phyloP scores from a whole-genome alignment of 352 stramenopile genomes.

The Phytophthora fragariae region DNA sequence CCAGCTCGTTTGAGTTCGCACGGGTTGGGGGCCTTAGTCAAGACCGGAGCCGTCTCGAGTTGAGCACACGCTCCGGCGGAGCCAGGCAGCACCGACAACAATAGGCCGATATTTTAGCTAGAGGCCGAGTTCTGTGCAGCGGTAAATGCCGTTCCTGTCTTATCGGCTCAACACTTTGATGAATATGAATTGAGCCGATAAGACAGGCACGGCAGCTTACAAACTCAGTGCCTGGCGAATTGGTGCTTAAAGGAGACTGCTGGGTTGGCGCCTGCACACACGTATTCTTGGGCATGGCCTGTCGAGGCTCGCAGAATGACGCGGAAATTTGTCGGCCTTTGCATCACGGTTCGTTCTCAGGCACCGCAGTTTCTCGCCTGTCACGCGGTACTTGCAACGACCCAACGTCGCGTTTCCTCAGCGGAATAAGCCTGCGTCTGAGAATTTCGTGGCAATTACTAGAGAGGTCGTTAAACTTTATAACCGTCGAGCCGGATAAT shows the following conservation, averaged over 20 bases:
- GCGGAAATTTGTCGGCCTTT: not conserved
- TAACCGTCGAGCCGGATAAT: slow-evolving; percentile 23
- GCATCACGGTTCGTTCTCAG: slow-evolving; percentile 4
- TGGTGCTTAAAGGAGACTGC: too few relatives aligned
- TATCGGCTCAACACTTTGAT: slow-evolving; percentile 6
- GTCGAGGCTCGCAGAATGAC: not conserved
- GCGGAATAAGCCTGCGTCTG: slow-evolving; percentile 19
- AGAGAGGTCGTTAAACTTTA: slow-evolving; percentile 16
- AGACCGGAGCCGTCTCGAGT: slow-evolving; percentile 23
- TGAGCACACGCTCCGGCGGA: slow-evolving; percentile 20
- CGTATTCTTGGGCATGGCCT: slow-evolving; percentile 16
- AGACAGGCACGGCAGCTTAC: not conserved
- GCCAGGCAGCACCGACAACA: slow-evolving; percentile 15
- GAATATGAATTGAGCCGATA: too few relatives aligned
- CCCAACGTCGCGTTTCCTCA: slow-evolving; percentile 27
- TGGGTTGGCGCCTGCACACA: not conserved
- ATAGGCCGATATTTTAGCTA: slow-evolving; percentile 39
- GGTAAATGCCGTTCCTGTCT: slow-evolving; percentile 27
- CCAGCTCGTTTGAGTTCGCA: slow-evolving; percentile 19
- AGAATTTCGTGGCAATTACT: slow-evolving; percentile 33
- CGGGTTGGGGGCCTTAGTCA: slow-evolving; percentile 35
- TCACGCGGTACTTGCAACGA: slow-evolving; percentile 23
- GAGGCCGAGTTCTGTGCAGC: slow-evolving; percentile 11
- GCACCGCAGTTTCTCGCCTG: slow-evolving; percentile 31
- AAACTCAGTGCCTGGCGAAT: not conserved